These are phyloP conservation scores for Tetracladium setigerum DNA, from an alignment of 495 filamentous ascomycete species.

Conservation along the genomic window DNA sequence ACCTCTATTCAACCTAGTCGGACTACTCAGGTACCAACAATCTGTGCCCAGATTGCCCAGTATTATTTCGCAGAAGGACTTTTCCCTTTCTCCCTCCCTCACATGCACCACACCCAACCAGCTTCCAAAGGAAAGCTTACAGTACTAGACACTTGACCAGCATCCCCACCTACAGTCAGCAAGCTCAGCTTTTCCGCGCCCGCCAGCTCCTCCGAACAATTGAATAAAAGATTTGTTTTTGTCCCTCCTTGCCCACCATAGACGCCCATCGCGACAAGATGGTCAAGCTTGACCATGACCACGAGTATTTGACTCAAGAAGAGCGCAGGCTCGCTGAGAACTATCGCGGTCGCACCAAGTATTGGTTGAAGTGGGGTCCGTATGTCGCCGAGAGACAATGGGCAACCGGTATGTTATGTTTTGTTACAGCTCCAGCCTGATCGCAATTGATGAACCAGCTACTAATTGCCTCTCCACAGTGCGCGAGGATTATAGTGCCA, in stretches of 20 bases:
- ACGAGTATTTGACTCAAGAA: slow-evolving; percentile 78
- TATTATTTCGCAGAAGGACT: too few species aligned
- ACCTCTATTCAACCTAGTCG: too few species aligned
- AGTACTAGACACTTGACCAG: too few species aligned
- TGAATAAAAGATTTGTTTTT: too few species aligned
- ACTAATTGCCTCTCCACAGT: slow-evolving; percentile 43
- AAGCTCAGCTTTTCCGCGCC: too few species aligned
- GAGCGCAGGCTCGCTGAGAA: slow-evolving; percentile 86
- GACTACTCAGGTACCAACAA: too few species aligned
- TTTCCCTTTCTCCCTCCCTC: too few species aligned
- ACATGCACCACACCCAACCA: too few species aligned
- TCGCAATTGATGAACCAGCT: neutral
- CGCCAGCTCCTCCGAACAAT: too few species aligned
- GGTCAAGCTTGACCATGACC: slow-evolving; percentile 72
- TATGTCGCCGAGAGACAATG: slow-evolving; percentile 77
- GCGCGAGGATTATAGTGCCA: slow-evolving; percentile 75
- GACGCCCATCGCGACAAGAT: slow-evolving; percentile 36
- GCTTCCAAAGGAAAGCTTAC: too few species aligned
- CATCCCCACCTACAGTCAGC: too few species aligned
- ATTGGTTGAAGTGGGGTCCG: slow-evolving; percentile 95
- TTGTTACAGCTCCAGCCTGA: neutral
- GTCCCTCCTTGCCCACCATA: neutral
- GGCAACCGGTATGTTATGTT: slow-evolving; percentile 61
- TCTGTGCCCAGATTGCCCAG: too few species aligned
- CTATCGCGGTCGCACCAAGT: slow-evolving; percentile 56